These are phyloP conservation scores for Xylariomycetidae sp. DNA, from an alignment of 2,329 filamentous ascomycete species.

Conservation along the genomic window DNA sequence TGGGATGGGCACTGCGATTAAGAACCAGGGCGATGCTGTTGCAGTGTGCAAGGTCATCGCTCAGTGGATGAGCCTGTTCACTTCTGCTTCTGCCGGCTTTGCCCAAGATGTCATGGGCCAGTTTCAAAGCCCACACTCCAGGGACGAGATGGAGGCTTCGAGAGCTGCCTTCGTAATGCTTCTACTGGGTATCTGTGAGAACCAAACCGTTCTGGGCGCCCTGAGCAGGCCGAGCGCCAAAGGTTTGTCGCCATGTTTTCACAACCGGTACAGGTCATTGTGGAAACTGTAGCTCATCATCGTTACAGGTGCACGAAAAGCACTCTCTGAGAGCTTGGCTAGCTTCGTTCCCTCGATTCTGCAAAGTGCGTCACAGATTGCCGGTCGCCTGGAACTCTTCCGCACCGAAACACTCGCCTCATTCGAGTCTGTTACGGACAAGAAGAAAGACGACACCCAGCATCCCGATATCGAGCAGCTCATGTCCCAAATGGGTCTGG, in stretches of 20 bases:
- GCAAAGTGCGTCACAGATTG: conserved; percentile 51
- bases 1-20: conserved; percentile 48
- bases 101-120: conserved; percentile 43
- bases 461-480: conserved; percentile 53
- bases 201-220: conserved; percentile 47
- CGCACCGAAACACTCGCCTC: conserved; percentile 51
- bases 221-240: conserved; percentile 49
- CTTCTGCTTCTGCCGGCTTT: conserved; percentile 45
- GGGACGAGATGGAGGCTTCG: conserved; percentile 56
- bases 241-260: conserved; percentile 34
- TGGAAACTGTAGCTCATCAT: conserved; percentile 6
- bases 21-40: conserved; percentile 42
- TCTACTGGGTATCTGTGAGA: conserved; percentile 58
- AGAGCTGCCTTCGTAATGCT: conserved; percentile 62
- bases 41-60: conserved; percentile 46
- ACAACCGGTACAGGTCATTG: conserved; percentile 21
- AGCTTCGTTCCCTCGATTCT: conserved; percentile 53
- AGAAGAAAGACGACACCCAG: conserved; percentile 42
- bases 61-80: conserved; percentile 56
- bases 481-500: conserved; percentile 51
- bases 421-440: conserved; percentile 51
- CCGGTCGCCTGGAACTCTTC: conserved; percentile 52
- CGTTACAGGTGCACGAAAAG: conserved; percentile 43
- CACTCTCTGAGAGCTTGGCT: conserved; percentile 46
- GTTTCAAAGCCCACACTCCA: conserved; percentile 36